phyloP scores from a whole-genome alignment of 805 yeast species.

The Kuraishia cidri region DNA sequence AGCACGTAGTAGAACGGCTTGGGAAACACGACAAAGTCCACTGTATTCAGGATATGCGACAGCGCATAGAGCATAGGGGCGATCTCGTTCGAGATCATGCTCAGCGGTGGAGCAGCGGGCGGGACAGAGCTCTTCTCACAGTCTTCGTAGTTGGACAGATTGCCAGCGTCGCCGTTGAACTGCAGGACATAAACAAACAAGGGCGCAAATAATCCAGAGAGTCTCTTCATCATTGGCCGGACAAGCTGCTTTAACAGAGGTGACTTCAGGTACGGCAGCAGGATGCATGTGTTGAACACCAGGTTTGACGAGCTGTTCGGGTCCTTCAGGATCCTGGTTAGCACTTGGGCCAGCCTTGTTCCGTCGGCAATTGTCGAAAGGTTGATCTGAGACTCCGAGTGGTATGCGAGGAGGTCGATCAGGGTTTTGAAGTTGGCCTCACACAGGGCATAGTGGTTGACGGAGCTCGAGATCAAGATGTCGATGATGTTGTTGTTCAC shows the following conservation, averaged over 20 bases:
- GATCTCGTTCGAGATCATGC: slow-evolving; percentile 10
- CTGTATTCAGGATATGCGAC: slow-evolving; percentile 9
- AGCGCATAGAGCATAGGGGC: slow-evolving; percentile 16
- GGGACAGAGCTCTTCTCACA: slow-evolving; percentile 6
- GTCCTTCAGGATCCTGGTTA: slow-evolving; percentile 7
- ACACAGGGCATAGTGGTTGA: slow-evolving; percentile 11
- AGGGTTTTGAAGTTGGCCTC: slow-evolving; percentile 16
- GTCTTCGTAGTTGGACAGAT: slow-evolving; percentile 8
- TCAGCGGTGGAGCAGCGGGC: slow-evolving; percentile 13
- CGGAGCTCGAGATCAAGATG: slow-evolving; percentile 10
- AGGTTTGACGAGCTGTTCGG: slow-evolving; percentile 5
- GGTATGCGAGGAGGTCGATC: slow-evolving; percentile 12
- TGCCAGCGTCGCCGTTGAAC: slow-evolving; percentile 8
- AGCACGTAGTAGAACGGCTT: slow-evolving; percentile 16
- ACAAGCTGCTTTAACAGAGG: slow-evolving; percentile 8
- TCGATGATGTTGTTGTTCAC: slow-evolving; percentile 7
- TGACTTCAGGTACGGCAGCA: slow-evolving; percentile 14
- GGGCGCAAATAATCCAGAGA: slow-evolving; percentile 13
- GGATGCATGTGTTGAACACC: slow-evolving; percentile 12
- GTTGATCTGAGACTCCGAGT: slow-evolving; percentile 9
- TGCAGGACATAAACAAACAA: slow-evolving; percentile 9
- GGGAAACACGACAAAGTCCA: slow-evolving; percentile 7
- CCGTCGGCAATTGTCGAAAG: slow-evolving; percentile 6
- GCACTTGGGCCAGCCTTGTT: slow-evolving; percentile 6
- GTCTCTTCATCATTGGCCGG: slow-evolving; percentile 12